Percentiles rank a stretch among this genome's conserved stretches.
Evolutionary conservation across 768 basidiomycete species (phyloP).

Genomic region (Boletus bicolor): DNA sequence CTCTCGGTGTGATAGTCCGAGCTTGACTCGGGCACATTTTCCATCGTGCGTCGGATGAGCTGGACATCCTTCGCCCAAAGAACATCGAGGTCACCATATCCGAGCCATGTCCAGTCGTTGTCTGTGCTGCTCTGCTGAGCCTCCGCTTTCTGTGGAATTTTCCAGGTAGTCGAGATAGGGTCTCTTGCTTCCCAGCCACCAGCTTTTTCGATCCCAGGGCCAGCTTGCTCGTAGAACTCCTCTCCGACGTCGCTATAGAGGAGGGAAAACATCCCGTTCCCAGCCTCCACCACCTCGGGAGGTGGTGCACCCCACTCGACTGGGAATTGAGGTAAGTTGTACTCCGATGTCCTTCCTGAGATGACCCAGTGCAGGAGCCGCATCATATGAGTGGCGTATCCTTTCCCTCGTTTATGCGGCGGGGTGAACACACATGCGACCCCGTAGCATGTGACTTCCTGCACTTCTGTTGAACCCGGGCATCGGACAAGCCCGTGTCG

Average conservation of each 20-base stretch:
- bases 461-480: slow-evolving; percentile 17
- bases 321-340: slow-evolving; percentile 37
- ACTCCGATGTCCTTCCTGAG: slow-evolving; percentile 31
- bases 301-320: slow-evolving; percentile 44
- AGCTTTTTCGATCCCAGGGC: slow-evolving; percentile 28
- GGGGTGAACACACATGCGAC: slow-evolving; percentile 60
- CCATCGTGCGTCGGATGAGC: slow-evolving; percentile 35
- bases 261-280: slow-evolving; percentile 44
- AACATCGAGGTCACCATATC: slow-evolving; percentile 32
- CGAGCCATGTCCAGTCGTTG: slow-evolving; percentile 30
- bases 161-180: slow-evolving; percentile 41
- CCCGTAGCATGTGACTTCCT: slow-evolving; percentile 45
- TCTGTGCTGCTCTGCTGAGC: neutral
- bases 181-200: slow-evolving; percentile 45
- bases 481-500: slow-evolving; percentile 32
- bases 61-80: slow-evolving; percentile 42
- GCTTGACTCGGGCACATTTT: slow-evolving; percentile 5
- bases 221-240: slow-evolving; percentile 43
- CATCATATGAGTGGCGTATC: slow-evolving; percentile 66
- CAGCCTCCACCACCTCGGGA: slow-evolving; percentile 28
- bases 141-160: slow-evolving; percentile 20
- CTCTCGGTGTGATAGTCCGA: slow-evolving; percentile 5
- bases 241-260: slow-evolving; percentile 54
- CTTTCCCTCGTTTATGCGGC: slow-evolving; percentile 44
- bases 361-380: slow-evolving; percentile 56